Base-by-base conservation (phyloP, 2,329 filamentous ascomycete genomes). In the Calonectria naviculata region DNA sequence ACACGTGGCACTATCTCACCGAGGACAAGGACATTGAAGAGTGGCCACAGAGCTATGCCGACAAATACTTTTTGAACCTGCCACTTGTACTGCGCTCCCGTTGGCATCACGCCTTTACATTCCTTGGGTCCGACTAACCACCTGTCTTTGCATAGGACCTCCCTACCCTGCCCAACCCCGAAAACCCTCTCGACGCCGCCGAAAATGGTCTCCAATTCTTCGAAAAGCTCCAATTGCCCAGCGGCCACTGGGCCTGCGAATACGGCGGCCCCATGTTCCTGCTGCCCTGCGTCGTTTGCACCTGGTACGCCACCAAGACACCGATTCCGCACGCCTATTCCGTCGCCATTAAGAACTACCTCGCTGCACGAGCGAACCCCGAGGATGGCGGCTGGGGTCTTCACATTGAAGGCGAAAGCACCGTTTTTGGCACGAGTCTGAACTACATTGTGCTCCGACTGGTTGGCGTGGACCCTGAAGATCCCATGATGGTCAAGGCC, bases 181-280 rank as follows among this genome's bases (percentile, higher is more conserved):
- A 91, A 72, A 95, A 87, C 4, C 93, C 96, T 6, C 87, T 97
- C 68, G 90, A 97, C 74, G 88, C 94, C 5, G 95, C 94, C 4
- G 87, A 89, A 71, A 99, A 99, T 84, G 95, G 93, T 42, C 88
- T 98, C 65, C 86, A 90, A 4, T 98, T 98, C 86, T 98, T 97
- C 85, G 94, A 95, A 68, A 90, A 96, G 73, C 89, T 98, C 28
- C 97, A 99, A 82, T 88, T 98, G 1, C 91, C 93, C 17, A 93
- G 94, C 1, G 97, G 97, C 6, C 94, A 98, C 80, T 99, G 97
- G 97, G 97, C 89, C 6, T 98, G 96, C 85, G 97, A 99, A 82
- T 99, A 99, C 85, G 97, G 97, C 66, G 97, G 97, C 0, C 97
- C 97, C 5, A 96, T 98, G 94, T 99, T 99, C 80, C 89, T 98